Evolutionary conservation across 305 asterid species (phyloP).

Genomic region (Fraxinus angustifolia): DNA sequence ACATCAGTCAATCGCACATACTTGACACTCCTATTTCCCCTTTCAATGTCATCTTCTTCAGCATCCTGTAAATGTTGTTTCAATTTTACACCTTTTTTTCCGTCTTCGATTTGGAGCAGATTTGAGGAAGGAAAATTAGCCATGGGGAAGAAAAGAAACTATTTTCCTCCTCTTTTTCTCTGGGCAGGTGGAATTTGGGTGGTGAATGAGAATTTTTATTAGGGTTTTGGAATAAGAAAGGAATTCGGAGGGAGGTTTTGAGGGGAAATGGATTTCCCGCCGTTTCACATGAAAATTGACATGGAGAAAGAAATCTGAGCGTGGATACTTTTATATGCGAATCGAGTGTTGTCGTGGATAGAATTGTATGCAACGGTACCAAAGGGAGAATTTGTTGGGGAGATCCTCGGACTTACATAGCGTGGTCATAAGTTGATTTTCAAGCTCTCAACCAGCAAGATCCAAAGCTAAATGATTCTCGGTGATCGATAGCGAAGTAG

Average conservation of each 20-base stretch:
- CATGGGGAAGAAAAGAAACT: conserved; percentile 18
- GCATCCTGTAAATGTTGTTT: conserved; percentile 38
- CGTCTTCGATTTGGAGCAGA: conserved; percentile 21
- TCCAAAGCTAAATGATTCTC: neutral
- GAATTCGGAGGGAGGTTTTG: neutral
- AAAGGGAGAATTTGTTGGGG: neutral
- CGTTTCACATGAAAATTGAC: conserved; percentile 34
- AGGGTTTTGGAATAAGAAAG: conserved; percentile 39
- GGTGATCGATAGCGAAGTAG: neutral
- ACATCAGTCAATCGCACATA: conserved; percentile 80
- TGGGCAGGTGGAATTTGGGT: neutral
- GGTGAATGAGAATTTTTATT: conserved; percentile 22
- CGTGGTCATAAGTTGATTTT: neutral
- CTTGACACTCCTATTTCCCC: conserved; percentile 43
- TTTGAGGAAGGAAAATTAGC: conserved; percentile 31
- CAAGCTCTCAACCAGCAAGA: neutral
- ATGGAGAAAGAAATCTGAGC: neutral
- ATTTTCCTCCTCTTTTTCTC: conserved; percentile 22
- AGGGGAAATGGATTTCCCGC: conserved; percentile 40
- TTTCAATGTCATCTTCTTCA: conserved; percentile 42
- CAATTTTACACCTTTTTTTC: conserved; percentile 28
- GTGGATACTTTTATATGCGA: neutral
- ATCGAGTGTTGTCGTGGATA: neutral
- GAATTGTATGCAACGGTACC: neutral
- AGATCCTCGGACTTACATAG: neutral